phyloP scores from a whole-genome alignment of 2,329 filamentous ascomycete genomes.

The Stemphylium lycopersici region DNA sequence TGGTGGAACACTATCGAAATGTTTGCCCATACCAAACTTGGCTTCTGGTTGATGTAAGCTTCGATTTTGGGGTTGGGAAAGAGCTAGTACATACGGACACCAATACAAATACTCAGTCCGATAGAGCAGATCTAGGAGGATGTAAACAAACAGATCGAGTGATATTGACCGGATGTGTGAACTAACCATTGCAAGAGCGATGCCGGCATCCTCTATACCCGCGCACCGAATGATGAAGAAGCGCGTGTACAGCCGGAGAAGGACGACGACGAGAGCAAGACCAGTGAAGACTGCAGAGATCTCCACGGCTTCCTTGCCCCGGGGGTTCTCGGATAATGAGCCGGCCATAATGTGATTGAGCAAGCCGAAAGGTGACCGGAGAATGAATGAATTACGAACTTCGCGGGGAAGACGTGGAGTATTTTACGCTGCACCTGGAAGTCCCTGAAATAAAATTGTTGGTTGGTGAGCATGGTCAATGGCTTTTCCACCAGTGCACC shows the following conservation, averaged over 20 bases:
- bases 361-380: slow-evolving; percentile 3
- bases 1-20: slow-evolving; percentile 20
- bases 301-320: slow-evolving; percentile 30
- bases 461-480: slow-evolving; percentile 4
- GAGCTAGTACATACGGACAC: slow-evolving; percentile 29
- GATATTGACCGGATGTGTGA: background rate
- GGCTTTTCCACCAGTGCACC: slow-evolving; percentile 1
- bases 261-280: slow-evolving; percentile 31
- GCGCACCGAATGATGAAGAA: slow-evolving; percentile 36
- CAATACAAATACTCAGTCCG: slow-evolving; percentile 37
- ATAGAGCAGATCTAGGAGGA: slow-evolving; percentile 26
- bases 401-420: slow-evolving; percentile 7
- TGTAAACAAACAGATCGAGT: background rate
- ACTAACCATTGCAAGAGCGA: slow-evolving; percentile 35
- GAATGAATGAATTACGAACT: background rate
- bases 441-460: slow-evolving; percentile 2
- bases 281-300: slow-evolving; percentile 35
- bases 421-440: slow-evolving; percentile 8
- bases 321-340: slow-evolving; percentile 23
- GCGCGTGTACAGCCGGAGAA: slow-evolving; percentile 38
- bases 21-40: slow-evolving; percentile 40
- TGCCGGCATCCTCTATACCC: slow-evolving; percentile 39
- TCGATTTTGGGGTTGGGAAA: background rate
- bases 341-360: slow-evolving; percentile 9
- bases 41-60: slow-evolving; percentile 31